Evolutionary conservation across 75 land plant genomes (phyloP), one percentile per base, ranked within the genome.

Genomic region (Pinus albicaulis): DNA sequence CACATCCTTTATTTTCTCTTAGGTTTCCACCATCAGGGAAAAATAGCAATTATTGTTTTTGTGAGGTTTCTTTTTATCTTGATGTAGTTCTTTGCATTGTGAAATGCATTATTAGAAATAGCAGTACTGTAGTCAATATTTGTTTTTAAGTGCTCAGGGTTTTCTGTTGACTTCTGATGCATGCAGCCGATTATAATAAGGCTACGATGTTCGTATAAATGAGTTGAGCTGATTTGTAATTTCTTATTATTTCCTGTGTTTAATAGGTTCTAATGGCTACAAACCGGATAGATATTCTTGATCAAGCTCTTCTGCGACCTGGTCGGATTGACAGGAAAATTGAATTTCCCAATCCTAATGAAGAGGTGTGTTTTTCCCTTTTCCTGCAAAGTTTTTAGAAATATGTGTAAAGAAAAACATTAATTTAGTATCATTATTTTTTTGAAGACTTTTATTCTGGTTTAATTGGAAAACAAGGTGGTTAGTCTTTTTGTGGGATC

Each of bases 331-430:
- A 96, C 83, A 84, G 99, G 76, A 96, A 96, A 76, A 96, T 96
- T 73, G 99, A 96, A 82, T 96, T 96, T 76, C 99, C 99, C 16
- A 96, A 96, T 81, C 99, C 99, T 16, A 96, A 91, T 77, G 99
- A 90, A 81, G 99, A 94, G 89, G 99, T 96, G 82, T 75, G 69
- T n/a, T 58, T 15, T 59, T 4, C 56, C 3, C n/a, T 64, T 56
- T 53, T 19, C 31, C n/a, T n/a, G 26, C 55, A 19, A 71, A 22
- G 23, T 22, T 31, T 28, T 3, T 13, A 76, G 48, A 5, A 31
- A 59, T 66, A 10, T 69, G 1, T 20, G n/a, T 58, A 76, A 23
- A 12, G 41, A 44, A 36, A 68, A 68, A 68, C 69, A 38, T 48
- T 66, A 20, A 38, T 66, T 66, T n/a, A 66, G 38, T 7, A 63